phyloP scores from a whole-genome alignment of 2,329 filamentous ascomycete species.

The Bipolaris victoriae region DNA sequence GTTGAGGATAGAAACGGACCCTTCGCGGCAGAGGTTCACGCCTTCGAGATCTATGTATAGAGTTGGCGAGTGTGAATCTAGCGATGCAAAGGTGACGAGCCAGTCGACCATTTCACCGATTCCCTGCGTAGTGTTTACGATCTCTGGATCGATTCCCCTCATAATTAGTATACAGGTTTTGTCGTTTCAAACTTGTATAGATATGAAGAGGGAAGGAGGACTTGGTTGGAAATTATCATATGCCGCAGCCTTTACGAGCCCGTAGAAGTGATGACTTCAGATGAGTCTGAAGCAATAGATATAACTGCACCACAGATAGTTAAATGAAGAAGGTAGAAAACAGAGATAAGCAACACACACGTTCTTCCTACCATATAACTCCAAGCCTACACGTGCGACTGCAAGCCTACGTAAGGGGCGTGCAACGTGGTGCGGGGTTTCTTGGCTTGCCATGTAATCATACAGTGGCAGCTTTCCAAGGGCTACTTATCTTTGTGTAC shows the following conservation, averaged over 20 bases:
- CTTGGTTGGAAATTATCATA: not conserved
- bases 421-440: not conserved
- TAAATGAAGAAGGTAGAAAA: not conserved
- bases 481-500: too few species aligned
- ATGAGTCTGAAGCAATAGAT: not conserved
- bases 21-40: constrained; percentile 31
- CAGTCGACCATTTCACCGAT: constrained; percentile 1
- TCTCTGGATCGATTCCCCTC: not conserved
- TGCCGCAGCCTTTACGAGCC: not conserved
- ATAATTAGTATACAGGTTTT: not conserved
- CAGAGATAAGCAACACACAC: not conserved
- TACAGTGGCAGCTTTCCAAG: too few species aligned
- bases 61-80: not conserved
- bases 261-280: not conserved
- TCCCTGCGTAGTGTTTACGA: constrained; percentile 1
- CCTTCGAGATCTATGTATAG: constrained; percentile 37
- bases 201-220: not conserved
- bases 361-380: not conserved
- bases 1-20: constrained; percentile 33
- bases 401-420: not conserved
- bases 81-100: not conserved
- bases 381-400: not conserved
- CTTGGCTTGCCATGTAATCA: not conserved
- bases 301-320: not conserved
- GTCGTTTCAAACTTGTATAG: not conserved